phyloP scores from a whole-genome alignment of 2,329 filamentous ascomycete genomes.

The Pseudopyricularia javanii region DNA sequence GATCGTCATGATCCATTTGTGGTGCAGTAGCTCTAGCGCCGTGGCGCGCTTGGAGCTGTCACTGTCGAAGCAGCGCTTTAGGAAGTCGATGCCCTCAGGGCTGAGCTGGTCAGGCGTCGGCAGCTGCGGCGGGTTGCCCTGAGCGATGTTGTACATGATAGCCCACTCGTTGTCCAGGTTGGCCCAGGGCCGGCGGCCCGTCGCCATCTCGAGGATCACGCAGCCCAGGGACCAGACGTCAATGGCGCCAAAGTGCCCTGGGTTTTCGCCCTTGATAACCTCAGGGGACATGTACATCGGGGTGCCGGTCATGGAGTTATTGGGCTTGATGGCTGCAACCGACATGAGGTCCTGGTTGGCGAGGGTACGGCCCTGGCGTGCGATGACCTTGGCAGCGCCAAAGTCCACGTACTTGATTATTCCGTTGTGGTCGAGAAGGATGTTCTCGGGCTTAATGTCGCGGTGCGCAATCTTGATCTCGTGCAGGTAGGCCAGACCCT shows the following conservation, averaged over 20 bases:
- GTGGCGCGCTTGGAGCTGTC: constrained; percentile 70
- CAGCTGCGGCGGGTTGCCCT: constrained; percentile 83
- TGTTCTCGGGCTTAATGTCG: constrained; percentile 97
- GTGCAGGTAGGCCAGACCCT: constrained; percentile 88
- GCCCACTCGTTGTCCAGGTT: constrained; percentile 98
- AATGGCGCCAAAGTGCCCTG: constrained; percentile 71
- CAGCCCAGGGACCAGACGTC: constrained; percentile 96
- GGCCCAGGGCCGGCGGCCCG: constrained; percentile 86
- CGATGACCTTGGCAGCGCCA: constrained; percentile 92
- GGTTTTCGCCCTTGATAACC: constrained; percentile 82
- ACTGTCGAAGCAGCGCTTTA: constrained; percentile 73
- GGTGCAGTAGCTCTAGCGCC: constrained; percentile 80
- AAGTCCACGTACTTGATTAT: constrained; percentile 99
- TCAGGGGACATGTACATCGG: constrained; percentile 99
- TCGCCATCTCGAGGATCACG: constrained; percentile 95
- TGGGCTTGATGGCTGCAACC: constrained; percentile 38
- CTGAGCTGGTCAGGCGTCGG: constrained; percentile 76
- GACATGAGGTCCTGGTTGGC: constrained; percentile 41
- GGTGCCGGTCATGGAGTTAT: constrained; percentile 92
- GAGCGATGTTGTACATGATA: constrained; percentile 99
- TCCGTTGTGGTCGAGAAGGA: constrained; percentile 91
- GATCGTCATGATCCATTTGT: constrained; percentile 74
- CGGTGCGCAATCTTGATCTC: constrained; percentile 86
- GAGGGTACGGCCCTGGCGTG: constrained; percentile 80
- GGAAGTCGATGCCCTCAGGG: constrained; percentile 72